phyloP scores from a whole-genome alignment of 495 filamentous ascomycete genomes.

The Venustampulla echinocandica region DNA sequence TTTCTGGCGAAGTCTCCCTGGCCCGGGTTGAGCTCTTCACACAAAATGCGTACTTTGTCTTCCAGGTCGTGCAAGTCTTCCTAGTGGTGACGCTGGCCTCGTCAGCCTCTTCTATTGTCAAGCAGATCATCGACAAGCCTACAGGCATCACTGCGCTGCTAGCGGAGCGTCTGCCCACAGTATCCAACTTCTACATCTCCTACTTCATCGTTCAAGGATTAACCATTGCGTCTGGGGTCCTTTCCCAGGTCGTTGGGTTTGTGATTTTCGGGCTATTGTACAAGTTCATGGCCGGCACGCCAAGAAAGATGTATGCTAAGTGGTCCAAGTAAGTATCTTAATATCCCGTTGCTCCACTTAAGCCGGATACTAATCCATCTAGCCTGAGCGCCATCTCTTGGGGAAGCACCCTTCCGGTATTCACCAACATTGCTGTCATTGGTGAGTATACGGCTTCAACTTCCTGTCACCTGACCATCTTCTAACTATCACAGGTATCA shows the following conservation, averaged over 20 bases:
- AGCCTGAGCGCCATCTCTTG: conserved; percentile 57
- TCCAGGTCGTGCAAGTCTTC: conserved; percentile 95
- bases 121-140: conserved; percentile 58
- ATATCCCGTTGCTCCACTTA: background rate
- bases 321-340: conserved; percentile 36
- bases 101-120: conserved; percentile 57
- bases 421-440: conserved; percentile 79
- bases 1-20: conserved; percentile 68
- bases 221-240: conserved; percentile 63
- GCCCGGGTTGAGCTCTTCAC: conserved; percentile 76
- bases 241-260: conserved; percentile 73
- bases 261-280: conserved; percentile 71
- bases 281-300: conserved; percentile 48
- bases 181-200: conserved; percentile 90
- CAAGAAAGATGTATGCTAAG: conserved; percentile 49
- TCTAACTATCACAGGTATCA: conserved; percentile 54
- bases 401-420: conserved; percentile 83
- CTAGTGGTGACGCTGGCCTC: conserved; percentile 74
- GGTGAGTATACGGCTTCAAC: conserved; percentile 33
- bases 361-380: background rate
- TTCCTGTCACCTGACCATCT: conserved; percentile 14
- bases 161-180: conserved; percentile 63
- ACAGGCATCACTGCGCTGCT: conserved; percentile 51
- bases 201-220: conserved; percentile 94
- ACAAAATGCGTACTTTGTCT: conserved; percentile 89